Evolutionary conservation across 129 eudicot genomes (phyloP), one percentile per base, ranked within the genome.

Genomic region (Pittosporum tobira): DNA sequence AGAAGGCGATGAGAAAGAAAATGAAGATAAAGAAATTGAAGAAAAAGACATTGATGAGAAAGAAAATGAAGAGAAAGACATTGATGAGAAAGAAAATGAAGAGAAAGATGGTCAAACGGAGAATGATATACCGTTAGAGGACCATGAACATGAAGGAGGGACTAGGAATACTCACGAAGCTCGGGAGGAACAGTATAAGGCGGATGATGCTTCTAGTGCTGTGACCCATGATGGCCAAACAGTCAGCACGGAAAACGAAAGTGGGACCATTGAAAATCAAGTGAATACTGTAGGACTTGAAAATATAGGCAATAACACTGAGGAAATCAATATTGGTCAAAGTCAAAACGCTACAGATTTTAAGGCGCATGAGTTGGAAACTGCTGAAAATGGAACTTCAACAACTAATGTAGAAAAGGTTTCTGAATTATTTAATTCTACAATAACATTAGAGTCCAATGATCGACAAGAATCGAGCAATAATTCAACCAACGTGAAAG

Each of bases 141-240:
- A 77, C 21, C 76, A 52, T 64, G 91, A 77, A 58, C 76, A 61
- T 62, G 84, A 75, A 26, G 77, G 69, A 67, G 69, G 28, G 0
- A 59, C 71, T 6, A 45, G 18, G 31, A 67, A 70, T 52, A 63
- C 74, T 48, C 77, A 78, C 2, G 87, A 86, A 54, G 95, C 85
- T 16, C 94, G 93, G 30, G 99, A 87, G 67, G 88, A 83, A 71
- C 79, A 80, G 31, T 87, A 91, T 75, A 83, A 81, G 73, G 99
- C 91, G 1, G 96, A 91, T 73, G 99, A 87, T 78, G 98, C 98
- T 74, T 91, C 94, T 11, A 86, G 98, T 71, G 98, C 93, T 37
- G 98, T 91, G 76, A 80, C 87, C 36, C 88, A 81, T 62, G 75
- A 80, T 56, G 53, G 72, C 18, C 74, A 74, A 52, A 67, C 56